These are phyloP conservation scores for Orbilia blumenaviensis DNA, from an alignment of 2,329 filamentous ascomycete species.

Conservation along the genomic window DNA sequence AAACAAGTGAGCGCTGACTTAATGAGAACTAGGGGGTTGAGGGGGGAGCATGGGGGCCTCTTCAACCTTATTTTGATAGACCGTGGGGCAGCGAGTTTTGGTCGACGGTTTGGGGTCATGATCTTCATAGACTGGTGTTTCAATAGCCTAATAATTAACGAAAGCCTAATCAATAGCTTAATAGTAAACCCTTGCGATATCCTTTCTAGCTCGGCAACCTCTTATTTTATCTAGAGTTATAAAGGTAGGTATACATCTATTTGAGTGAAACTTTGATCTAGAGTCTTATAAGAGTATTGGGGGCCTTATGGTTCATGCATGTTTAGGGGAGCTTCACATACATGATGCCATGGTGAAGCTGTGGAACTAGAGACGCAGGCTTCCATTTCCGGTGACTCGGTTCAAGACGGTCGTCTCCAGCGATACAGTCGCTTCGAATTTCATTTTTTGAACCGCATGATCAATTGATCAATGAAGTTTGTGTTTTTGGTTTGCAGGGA, in stretches of 20 bases:
- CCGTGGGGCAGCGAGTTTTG: slow-evolving; percentile 21
- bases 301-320: slow-evolving; percentile 8
- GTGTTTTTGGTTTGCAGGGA: background rate
- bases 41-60: slow-evolving; percentile 10
- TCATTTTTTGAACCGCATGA: background rate
- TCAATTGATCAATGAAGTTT: background rate
- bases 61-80: slow-evolving; percentile 20
- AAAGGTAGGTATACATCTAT: background rate
- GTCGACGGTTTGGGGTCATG: slow-evolving; percentile 31
- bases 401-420: slow-evolving; percentile 12
- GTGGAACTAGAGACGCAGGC: background rate
- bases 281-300: slow-evolving; percentile 2
- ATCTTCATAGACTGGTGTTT: slow-evolving; percentile 46
- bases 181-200: slow-evolving; percentile 17
- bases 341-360: background rate
- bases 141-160: slow-evolving; percentile 40
- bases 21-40: background rate
- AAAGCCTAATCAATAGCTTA: background rate
- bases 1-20: background rate
- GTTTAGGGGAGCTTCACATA: background rate
- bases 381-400: slow-evolving; percentile 25
- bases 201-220: slow-evolving; percentile 19
- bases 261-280: background rate
- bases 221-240: slow-evolving; percentile 14
- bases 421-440: slow-evolving; percentile 18